Evolutionary conservation across 345 rosid species (phyloP).

Genomic region (Clarkia xantiana): DNA sequence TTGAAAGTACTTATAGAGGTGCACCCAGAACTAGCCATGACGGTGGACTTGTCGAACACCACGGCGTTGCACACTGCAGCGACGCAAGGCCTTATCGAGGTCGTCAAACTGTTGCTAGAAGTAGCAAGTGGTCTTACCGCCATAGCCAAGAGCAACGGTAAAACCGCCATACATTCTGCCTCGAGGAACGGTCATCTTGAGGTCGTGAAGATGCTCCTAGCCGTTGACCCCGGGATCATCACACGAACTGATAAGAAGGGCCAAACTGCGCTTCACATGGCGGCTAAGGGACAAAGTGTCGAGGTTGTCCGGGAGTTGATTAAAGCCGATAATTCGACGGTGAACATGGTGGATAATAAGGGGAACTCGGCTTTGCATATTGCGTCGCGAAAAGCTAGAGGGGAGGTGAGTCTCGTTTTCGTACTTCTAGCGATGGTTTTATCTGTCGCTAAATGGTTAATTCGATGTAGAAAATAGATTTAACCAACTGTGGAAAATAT

Average conservation of each 20-base stretch:
- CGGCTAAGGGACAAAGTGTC: constrained; percentile 5
- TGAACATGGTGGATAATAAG: constrained; percentile 3
- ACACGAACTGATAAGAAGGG: constrained; percentile 7
- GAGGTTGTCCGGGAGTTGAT: constrained; percentile 8
- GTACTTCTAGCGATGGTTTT: background rate
- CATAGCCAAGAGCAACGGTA: constrained; percentile 10
- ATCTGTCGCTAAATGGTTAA: background rate
- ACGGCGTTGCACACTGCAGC: constrained; percentile 10
- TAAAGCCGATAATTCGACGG: background rate
- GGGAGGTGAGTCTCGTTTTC: constrained; percentile 1
- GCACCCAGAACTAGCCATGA: constrained; percentile 2
- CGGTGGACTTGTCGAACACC: constrained; percentile 5
- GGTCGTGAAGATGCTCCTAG: constrained; percentile 4
- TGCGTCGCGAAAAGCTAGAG: constrained; percentile 7
- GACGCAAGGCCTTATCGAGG: constrained; percentile 5
- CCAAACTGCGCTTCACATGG: constrained; percentile 10
- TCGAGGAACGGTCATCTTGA: constrained; percentile 9
- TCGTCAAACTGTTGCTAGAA: constrained; percentile 5
- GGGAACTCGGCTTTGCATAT: constrained; percentile 10
- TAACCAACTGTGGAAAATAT: too few relatives aligned
- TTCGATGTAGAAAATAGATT: too few relatives aligned
- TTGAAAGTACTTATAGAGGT: constrained; percentile 6
- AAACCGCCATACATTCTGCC: constrained; percentile 7
- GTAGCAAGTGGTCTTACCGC: constrained; percentile 3
- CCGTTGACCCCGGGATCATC: constrained; percentile 1